These are phyloP conservation scores for Cutaneotrichosporon dermatis DNA, from an alignment of 1,284 basidiomycete genomes.

Conservation along the genomic window DNA sequence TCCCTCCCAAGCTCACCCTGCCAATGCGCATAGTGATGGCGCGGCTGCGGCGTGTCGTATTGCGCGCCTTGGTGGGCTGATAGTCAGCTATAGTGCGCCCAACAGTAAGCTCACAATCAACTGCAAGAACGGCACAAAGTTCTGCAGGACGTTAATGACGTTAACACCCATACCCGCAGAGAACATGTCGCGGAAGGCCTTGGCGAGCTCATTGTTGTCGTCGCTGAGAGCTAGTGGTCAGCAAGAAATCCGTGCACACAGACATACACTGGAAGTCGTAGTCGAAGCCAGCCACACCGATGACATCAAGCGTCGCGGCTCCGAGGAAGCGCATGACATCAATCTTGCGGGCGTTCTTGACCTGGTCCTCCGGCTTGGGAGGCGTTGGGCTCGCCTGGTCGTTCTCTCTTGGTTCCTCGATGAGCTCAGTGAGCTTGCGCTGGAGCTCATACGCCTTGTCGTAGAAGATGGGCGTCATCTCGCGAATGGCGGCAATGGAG, in stretches of 20 bases:
- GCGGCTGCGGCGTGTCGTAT: background rate
- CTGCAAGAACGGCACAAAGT: constrained; percentile 59
- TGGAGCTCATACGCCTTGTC: constrained; percentile 57
- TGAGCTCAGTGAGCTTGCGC: constrained; percentile 58
- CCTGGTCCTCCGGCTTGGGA: constrained; percentile 5
- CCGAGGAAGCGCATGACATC: constrained; percentile 60
- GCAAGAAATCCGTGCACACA: background rate
- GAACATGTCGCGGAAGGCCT: constrained; percentile 27
- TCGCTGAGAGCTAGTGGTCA: constrained; percentile 14
- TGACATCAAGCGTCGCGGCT: constrained; percentile 61
- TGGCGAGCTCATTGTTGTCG: constrained; percentile 34
- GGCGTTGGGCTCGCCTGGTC: constrained; percentile 14
- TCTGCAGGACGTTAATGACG: constrained; percentile 58
- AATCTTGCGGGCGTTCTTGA: constrained; percentile 30
- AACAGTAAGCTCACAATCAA: constrained; percentile 29
- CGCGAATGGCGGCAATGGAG: constrained; percentile 39
- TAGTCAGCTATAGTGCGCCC: background rate
- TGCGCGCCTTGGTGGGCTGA: background rate
- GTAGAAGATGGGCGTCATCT: constrained; percentile 57
- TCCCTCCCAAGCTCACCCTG: background rate
- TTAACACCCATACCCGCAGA: constrained; percentile 15
- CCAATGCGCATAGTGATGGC: constrained; percentile 4
- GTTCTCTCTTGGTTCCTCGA: constrained; percentile 56
- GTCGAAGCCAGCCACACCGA: constrained; percentile 63
- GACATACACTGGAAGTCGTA: constrained; percentile 51